Base-by-base conservation (phyloP, 768 basidiomycete species). In the Collybiopsis confluens region DNA sequence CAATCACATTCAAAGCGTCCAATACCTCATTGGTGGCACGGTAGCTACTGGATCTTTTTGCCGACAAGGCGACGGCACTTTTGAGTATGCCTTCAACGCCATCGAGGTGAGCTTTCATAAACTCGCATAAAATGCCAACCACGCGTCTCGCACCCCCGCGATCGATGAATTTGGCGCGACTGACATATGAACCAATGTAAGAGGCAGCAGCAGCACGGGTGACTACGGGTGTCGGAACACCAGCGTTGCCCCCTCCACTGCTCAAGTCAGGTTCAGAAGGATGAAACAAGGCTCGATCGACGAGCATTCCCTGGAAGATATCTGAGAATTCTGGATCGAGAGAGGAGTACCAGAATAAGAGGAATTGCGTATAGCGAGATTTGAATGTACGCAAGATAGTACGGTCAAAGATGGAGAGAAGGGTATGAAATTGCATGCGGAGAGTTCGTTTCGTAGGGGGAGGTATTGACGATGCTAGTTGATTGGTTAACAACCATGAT, bases 291-390 rank as follows among this genome's bases (percentile, higher is more conserved):
- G 95, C 92, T 56, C 91, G 88, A 7, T 90, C 90, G 40, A 98
- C 86, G n/a, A 99, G 87, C 64, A 93, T 82, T 35, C 96, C 96
- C 56, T 91, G 90, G 66, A 99, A 98, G 52, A 92, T 79, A 66
- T 99, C 96, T 42, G 88, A 81, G 61, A 93, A 97, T 56, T 91
- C 85, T 2, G 88, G 75, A 60, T 93, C 86, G 48, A 96, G 85
- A 0, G 96, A 98, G 20, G 94, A 80, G 64, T 87, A 92, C 85
- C 92, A 97, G 75, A 99, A 99, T 43, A 98, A 63, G 56, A 99
- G 81, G 71, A 99, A 99, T 62, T 98, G 97, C 13, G 93, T 94
- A 68, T 98, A 97, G 36, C 95, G 90, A 0, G 94, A 97, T 63
- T 95, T 94, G 74, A 97, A 97, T 2, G 97, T 98, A 36, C 86